Base-by-base conservation (phyloP, 2,329 filamentous ascomycete genomes). In the Thelonectria olida region DNA sequence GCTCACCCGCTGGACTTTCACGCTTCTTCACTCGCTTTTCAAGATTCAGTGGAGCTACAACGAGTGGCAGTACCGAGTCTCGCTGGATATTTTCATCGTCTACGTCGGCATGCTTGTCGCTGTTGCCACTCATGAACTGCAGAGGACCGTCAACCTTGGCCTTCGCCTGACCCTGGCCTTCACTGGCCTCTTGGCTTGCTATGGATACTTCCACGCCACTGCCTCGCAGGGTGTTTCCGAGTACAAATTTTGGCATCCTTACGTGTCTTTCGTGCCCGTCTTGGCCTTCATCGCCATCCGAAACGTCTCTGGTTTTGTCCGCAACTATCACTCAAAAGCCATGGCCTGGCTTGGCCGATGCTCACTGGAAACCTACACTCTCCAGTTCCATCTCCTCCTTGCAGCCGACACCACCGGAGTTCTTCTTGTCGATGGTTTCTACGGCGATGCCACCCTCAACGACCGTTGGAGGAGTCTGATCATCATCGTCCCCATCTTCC, bases 321-420 rank as follows among this genome's bases (percentile, higher is more conserved):
- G 65, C 0, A 66, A 62, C 12, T 68, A 62, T 55, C 66, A 71
- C 17, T 73, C 84, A 10, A 76, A 82, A 15, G 78, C 77, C 12
- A 75, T 78, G 51, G 81, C 84, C 0, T 85, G 80, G 76, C 73
- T 90, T 0, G 87, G 88, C 2, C 77, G 77, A 4, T 83, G 81
- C 61, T 85, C 85, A 0, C 78, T 88, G 2, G 88, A 90, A 71
- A 82, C 85, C 1, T 88, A 85, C 62, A 78, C 87, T 0, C 75
- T 90, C 41, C 85, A 89, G 58, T 84, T 84, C 70, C 88, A 90
- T 67, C 80, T 88, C 49, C 87, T 85, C 79, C 80, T 90, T 8
- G 85, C 85, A 1, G 85, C 82, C 5, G 85, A 90, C 66, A 82
- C 84, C 3, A 82, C 80, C 38, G 84, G 83, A 0, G 67, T 85